Evolutionary conservation across 768 basidiomycete genomes (phyloP).

Genomic region (Mrakia frigida): DNA sequence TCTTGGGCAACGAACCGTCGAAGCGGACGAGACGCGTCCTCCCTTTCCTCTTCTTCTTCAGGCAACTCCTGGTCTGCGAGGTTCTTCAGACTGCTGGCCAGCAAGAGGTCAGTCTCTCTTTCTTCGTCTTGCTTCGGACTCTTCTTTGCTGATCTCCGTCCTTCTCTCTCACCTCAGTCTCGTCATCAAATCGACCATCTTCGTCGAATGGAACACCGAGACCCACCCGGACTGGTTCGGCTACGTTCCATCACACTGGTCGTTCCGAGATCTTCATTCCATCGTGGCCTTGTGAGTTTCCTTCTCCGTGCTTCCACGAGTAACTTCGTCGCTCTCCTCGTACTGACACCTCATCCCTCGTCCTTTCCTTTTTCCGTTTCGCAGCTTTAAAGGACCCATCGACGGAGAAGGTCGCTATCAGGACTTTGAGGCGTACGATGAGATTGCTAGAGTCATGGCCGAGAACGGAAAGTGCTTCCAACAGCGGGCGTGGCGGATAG

Average conservation of each 20-base stretch:
- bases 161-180: background rate
- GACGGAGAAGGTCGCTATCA: background rate
- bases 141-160: too few species aligned
- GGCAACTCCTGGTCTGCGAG: constrained; percentile 11
- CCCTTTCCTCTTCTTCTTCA: background rate
- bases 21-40: background rate
- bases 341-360: background rate
- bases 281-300: background rate
- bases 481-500: constrained; percentile 15
- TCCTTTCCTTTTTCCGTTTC: background rate
- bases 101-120: background rate
- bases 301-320: background rate
- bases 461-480: constrained; percentile 13
- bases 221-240: background rate
- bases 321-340: background rate
- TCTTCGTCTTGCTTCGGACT: background rate
- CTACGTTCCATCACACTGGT: constrained; percentile 15
- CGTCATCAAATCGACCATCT: constrained; percentile 13
- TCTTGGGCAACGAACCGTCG: background rate
- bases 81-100: constrained; percentile 14
- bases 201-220: constrained; percentile 16
- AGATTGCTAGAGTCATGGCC: constrained; percentile 6
- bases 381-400: background rate
- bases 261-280: background rate
- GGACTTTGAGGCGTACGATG: constrained; percentile 13